Conservation (phyloP, 2,329 filamentous ascomycete species). For the Arthrocladium fulminans region DNA sequence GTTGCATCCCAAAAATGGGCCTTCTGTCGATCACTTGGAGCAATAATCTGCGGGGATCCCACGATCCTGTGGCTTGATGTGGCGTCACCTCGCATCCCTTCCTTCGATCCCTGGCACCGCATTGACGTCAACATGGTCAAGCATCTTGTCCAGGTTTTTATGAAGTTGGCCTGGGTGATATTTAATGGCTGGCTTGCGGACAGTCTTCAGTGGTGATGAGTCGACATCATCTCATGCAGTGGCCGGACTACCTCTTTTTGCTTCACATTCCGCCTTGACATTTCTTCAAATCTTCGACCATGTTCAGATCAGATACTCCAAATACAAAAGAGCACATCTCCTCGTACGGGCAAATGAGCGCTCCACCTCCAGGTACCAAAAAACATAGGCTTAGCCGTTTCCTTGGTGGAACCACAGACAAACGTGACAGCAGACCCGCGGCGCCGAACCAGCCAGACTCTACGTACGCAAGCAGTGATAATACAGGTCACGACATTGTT, state of each 20-base stretch:
- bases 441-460: conserved; percentile 15
- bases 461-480: conserved; percentile 20
- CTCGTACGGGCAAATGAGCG: neutral
- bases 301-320: conserved; percentile 5
- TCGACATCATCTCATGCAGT: neutral
- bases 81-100: no score
- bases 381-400: conserved; percentile 51
- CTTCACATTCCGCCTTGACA: neutral
- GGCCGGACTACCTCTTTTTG: neutral
- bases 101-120: no score
- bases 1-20: no score
- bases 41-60: no score
- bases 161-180: neutral
- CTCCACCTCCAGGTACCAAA: conserved; percentile 34
- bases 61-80: no score
- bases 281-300: neutral
- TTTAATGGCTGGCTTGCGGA: neutral
- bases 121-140: no score
- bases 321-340: conserved; percentile 3
- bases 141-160: neutral
- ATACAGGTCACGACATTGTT: conserved; percentile 16
- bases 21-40: no score
- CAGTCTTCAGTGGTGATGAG: neutral
- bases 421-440: conserved; percentile 9
- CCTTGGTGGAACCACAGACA: conserved; percentile 40